phyloP scores from a whole-genome alignment of 768 basidiomycete genomes.

The Termitomyces sp. region DNA sequence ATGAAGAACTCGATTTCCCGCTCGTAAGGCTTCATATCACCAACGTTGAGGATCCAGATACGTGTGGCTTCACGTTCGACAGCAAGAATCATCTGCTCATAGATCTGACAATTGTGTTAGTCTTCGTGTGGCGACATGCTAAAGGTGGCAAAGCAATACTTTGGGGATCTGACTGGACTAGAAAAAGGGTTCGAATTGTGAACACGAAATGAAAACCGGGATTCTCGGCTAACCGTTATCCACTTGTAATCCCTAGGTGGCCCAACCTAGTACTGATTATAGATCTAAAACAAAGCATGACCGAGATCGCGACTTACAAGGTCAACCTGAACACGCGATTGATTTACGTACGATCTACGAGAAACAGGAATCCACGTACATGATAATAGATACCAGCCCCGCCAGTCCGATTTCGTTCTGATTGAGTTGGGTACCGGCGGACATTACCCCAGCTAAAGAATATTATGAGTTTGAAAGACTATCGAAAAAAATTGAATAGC shows the following conservation, averaged over 20 bases:
- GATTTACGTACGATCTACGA: not conserved
- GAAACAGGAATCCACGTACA: constrained; percentile 23
- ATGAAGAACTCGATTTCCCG: constrained; percentile 67
- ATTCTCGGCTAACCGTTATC: constrained; percentile 41
- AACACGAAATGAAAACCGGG: not conserved
- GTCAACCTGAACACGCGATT: constrained; percentile 31
- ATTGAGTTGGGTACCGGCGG: constrained; percentile 47
- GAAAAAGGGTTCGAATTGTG: not conserved
- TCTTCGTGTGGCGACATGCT: not conserved
- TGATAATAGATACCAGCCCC: constrained; percentile 71
- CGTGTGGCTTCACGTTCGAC: constrained; percentile 49
- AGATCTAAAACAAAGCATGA: not conserved
- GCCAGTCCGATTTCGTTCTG: constrained; percentile 54
- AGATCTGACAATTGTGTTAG: constrained; percentile 29
- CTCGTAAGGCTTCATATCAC: constrained; percentile 73
- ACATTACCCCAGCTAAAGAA: constrained; percentile 58
- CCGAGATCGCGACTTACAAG: constrained; percentile 27
- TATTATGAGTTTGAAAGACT: not conserved
- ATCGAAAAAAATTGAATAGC: too few species aligned
- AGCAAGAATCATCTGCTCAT: constrained; percentile 68
- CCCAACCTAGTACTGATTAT: constrained; percentile 41
- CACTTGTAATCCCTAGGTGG: constrained; percentile 65
- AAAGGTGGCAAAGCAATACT: not conserved
- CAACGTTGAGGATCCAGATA: constrained; percentile 72
- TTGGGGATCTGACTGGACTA: not conserved